Base-by-base conservation (phyloP, 176 grass and related monocot genomes). In the Calamus simplicifolius region DNA sequence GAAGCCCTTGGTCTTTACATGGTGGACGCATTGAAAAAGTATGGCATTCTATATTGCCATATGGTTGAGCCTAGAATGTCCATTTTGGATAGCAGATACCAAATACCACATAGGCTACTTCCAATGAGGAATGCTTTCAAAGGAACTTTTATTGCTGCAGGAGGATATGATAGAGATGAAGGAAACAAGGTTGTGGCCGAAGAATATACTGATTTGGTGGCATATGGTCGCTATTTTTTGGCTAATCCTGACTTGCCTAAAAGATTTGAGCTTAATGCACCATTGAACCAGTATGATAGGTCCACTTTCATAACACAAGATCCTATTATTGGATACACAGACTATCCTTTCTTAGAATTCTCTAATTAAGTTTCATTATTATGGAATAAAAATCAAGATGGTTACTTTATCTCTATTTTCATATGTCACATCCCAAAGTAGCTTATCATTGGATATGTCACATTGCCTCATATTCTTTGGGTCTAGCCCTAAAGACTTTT, bases 201-300 rank as follows among this genome's bases (percentile, higher is more conserved):
- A 16, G 80, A 76, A 1, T 80, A 89, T 16, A 57, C 76, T 0
- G 77, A 84, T 54, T 54, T 89, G 64, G 80, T 84, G 0, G 69
- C 54, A 0, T 89, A 74, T 15, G 80, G 80, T 12, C 77, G 81
- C 16, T 62, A 63, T 29, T 89, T 89, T 70, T 73, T 84, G 77
- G 80, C 80, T 6, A 89, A 84, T 29, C 80, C 79, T 58, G 85
- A 83, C 50, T 64, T 83, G 30, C 79, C 77, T 3, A 79, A 27
- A 55, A 62, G 75, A 61, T 79, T 88, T 21, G 62, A 61, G 17
- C 58, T 69, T 16, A 69, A 69, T 28, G 67, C 71, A 0, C 18
- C 48, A 2, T 23, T 88, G 6, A 88, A 80, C 65, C 83, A 80
- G 58, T 80, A 88, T 17, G 52, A 88, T 3, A 66, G 80, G 48